Evolutionary conservation across 2,329 filamentous ascomycete genomes (phyloP).

Genomic region (Curvularia sp.): DNA sequence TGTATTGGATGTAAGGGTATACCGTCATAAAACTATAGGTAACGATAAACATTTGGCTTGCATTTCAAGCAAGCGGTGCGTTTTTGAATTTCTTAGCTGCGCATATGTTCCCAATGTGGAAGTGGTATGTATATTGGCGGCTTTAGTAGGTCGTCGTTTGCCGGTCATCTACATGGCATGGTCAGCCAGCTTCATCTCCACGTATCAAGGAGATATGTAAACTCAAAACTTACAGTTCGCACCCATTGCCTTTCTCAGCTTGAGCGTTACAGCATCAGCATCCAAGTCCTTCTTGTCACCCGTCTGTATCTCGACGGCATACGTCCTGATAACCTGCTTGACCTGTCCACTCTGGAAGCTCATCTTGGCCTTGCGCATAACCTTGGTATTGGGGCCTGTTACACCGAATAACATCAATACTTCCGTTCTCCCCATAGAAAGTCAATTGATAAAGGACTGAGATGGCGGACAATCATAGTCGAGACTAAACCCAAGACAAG

Average conservation of each 20-base stretch:
- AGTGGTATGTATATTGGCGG: not conserved
- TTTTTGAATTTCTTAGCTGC: not conserved
- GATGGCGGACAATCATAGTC: not conserved
- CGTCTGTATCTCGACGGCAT: slow-evolving; percentile 70
- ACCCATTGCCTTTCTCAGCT: slow-evolving; percentile 70
- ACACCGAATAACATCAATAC: not conserved
- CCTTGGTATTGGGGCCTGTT: slow-evolving; percentile 59
- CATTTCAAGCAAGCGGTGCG: not conserved
- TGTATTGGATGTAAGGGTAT: slow-evolving; percentile 6
- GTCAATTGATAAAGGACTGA: not conserved
- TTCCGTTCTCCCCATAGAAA: not conserved
- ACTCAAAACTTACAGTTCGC: slow-evolving; percentile 69
- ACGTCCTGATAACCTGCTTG: slow-evolving; percentile 68
- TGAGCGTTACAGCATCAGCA: slow-evolving; percentile 66
- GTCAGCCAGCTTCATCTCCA: slow-evolving; percentile 3
- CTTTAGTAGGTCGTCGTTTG: slow-evolving; percentile 31
- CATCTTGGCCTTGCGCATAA: slow-evolving; percentile 74
- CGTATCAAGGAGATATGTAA: not conserved
- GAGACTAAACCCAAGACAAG: not conserved
- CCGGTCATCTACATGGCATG: slow-evolving; percentile 24
- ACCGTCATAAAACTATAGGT: slow-evolving; percentile 5
- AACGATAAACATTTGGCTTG: slow-evolving; percentile 1
- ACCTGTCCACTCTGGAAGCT: slow-evolving; percentile 72
- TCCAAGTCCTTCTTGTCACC: slow-evolving; percentile 67
- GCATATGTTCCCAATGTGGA: not conserved